Percentiles rank a stretch among this genome's conserved stretches.
These are phyloP conservation scores for Saksenaea oblongispora DNA, from an alignment of 371 early-diverging fungal species.

Conservation along the genomic window DNA sequence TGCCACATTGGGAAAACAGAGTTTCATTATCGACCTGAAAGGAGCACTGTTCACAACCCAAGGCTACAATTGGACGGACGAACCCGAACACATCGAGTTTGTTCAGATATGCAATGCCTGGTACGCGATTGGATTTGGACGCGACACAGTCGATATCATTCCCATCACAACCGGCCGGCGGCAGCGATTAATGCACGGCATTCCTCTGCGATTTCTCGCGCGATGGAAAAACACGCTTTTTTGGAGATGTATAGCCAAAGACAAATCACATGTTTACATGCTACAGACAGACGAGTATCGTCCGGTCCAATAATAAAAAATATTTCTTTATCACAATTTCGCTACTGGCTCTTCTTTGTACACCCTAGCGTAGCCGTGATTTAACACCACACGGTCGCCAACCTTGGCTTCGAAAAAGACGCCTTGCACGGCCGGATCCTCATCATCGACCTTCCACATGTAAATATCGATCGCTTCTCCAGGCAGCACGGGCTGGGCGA, in stretches of 20 bases:
- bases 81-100: constrained; percentile 43
- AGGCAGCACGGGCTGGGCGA: constrained; percentile 71
- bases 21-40: constrained; percentile 41
- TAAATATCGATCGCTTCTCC: constrained; percentile 61
- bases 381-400: constrained; percentile 52
- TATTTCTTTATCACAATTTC: constrained; percentile 25
- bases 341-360: constrained; percentile 25
- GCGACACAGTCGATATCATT: constrained; percentile 35
- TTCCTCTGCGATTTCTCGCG: constrained; percentile 37
- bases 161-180: constrained; percentile 27
- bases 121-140: constrained; percentile 43
- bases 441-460: constrained; percentile 65
- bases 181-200: constrained; percentile 41
- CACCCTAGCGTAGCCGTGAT: constrained; percentile 51
- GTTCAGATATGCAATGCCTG: constrained; percentile 28
- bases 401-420: constrained; percentile 55
- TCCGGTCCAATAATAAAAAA: not conserved
- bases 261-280: constrained; percentile 28
- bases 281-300: not conserved
- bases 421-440: constrained; percentile 36
- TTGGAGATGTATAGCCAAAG: constrained; percentile 17
- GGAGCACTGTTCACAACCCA: constrained; percentile 43
- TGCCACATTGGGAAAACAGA: constrained; percentile 42
- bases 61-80: constrained; percentile 38
- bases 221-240: constrained; percentile 27